A percentile compares a stretch with the other conserved stretches of the same genome.
Conservation (phyloP, 2,329 filamentous ascomycete species). For the Claviceps lovelessii region DNA sequence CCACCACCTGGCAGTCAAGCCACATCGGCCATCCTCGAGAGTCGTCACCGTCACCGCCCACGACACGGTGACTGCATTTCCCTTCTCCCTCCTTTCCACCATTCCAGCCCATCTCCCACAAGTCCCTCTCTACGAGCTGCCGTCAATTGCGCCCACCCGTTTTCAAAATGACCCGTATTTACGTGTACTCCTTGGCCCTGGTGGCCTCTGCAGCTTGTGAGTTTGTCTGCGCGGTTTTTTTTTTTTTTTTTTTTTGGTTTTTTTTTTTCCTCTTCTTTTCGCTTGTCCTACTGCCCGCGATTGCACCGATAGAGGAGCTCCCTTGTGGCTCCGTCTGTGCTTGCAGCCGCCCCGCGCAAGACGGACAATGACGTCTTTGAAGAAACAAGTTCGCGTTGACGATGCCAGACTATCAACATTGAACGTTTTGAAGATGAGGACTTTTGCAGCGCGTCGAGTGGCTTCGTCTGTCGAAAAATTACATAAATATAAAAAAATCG, state of each 20-base stretch:
- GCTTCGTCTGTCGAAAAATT: no score
- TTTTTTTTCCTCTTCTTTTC: no score
- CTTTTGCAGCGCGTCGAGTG: no score
- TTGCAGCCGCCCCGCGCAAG: not conserved
- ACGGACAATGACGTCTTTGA: constrained; percentile 13
- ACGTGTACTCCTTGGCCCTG: constrained; percentile 28
- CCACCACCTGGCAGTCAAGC: no score
- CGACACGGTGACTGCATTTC: not conserved
- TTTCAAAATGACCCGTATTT: constrained; percentile 27
- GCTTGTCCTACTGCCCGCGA: no score
- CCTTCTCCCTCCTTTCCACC: not conserved
- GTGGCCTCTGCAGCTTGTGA: constrained; percentile 29
- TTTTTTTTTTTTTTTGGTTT: not conserved
- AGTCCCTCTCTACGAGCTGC: not conserved
- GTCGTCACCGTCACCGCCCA: not conserved
- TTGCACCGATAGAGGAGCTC: no score
- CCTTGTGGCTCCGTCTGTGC: no score
- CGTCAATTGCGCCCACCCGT: not conserved
- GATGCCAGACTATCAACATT: not conserved
- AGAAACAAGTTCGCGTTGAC: not conserved
- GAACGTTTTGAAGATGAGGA: no score
- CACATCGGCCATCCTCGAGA: not conserved
- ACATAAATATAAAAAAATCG: no score
- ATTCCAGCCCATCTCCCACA: not conserved
- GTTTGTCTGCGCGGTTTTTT: constrained; percentile 16